phyloP scores from a whole-genome alignment of 352 stramenopile species.

The Pythium grandisporangium region DNA sequence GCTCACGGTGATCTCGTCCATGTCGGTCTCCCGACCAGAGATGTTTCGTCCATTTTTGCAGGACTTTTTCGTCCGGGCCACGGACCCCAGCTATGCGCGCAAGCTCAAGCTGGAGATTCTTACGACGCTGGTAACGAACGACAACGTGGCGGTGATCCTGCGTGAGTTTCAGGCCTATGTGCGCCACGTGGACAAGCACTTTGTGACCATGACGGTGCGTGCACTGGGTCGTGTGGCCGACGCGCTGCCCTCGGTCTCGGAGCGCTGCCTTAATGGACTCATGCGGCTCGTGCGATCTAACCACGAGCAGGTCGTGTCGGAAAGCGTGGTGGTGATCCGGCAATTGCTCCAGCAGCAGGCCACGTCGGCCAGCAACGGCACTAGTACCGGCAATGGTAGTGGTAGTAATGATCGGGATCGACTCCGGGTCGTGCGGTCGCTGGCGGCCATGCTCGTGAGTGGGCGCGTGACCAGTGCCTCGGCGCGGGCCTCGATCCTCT shows the following conservation, averaged over 20 bases:
- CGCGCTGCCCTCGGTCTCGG: conserved; percentile 79
- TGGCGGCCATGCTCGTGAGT: conserved; percentile 71
- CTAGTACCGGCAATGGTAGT: too few relatives aligned
- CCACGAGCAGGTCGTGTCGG: conserved; percentile 88
- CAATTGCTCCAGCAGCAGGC: conserved; percentile 89
- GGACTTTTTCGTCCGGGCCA: conserved; percentile 96
- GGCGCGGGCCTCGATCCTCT: conserved; percentile 87
- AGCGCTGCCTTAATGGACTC: conserved; percentile 87
- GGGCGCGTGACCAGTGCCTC: conserved; percentile 56
- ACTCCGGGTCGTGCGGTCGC: conserved; percentile 64
- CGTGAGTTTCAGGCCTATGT: conserved; percentile 96
- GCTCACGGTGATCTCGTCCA: conserved; percentile 91
- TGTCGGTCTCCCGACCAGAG: conserved; percentile 90
- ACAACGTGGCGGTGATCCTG: conserved; percentile 91
- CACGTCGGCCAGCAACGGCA: too few relatives aligned
- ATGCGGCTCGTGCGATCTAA: conserved; percentile 81
- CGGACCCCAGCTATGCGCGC: conserved; percentile 92
- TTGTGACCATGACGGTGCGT: conserved; percentile 91
- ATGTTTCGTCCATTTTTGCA: conserved; percentile 96
- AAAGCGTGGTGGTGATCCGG: conserved; percentile 94
- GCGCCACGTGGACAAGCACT: conserved; percentile 90
- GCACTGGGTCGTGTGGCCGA: conserved; percentile 91
- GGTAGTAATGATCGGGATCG: conserved; percentile 80
- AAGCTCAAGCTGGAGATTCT: conserved; percentile 98
- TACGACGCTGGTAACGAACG: conserved; percentile 85